Base-by-base conservation (phyloP, 1,284 basidiomycete genomes). In the Laetiporus sulphureus region DNA sequence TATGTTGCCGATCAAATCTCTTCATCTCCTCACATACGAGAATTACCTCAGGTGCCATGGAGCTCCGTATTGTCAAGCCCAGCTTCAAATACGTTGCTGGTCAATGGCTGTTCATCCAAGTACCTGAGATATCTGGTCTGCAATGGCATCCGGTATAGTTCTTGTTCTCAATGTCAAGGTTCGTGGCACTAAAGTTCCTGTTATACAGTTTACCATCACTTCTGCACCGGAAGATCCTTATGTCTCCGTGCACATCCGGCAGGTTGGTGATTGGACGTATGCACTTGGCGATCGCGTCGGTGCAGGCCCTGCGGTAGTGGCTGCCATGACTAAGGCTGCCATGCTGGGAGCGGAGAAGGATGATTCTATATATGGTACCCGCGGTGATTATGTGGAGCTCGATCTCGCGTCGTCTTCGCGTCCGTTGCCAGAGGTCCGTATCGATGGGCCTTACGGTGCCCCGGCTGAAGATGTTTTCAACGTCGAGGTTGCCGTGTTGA, bases 141-240 rank as follows among this genome's bases (percentile, higher is more conserved):
- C 88, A 94, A 60, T 93, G 91, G 91, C 89, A 91, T 63, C 87
- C 89, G n/a, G 87, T 88, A 55, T 48, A 10, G 6, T n/a, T 65
- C 13, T 16, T 10, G 5, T 15, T 2, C 23, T 15, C 12, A n/a
- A 15, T 7, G 25, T 51, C 32, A 48, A n/a, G n/a, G n/a, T 35
- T 36, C 38, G 19, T 43, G 6, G 16, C 16, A 21, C 23, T 34
- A 42, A 43, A 20, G 30, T 32, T 32, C 39, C 30, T 31, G 52
- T 90, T 78, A 92, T 32, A 32, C 53, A 91, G 79, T 93, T 94
- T 65, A 93, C 91, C 30, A 93, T 94, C 65, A 92, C 91, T 0
- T 91, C 88, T 36, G 89, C 91, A 13, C 91, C 91, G 1, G 89
- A 91, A 54, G 91, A 93, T 54, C 85, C 89, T 2, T 93, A 90